Base-by-base conservation (phyloP, 2,329 filamentous ascomycete genomes). In the Zymoseptoria brevis region DNA sequence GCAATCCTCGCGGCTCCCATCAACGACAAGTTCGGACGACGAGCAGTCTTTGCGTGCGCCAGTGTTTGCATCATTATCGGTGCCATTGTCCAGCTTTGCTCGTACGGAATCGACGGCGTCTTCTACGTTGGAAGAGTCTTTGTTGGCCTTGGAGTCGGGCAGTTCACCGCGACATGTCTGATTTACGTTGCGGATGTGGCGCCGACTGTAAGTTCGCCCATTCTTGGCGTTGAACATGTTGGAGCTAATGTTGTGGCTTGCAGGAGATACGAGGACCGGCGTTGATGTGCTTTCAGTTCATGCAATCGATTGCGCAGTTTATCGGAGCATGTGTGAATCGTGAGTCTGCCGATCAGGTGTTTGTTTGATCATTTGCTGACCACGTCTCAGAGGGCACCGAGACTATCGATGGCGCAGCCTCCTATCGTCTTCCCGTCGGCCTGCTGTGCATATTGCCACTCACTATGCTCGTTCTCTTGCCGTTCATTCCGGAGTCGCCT, bases 221-320 rank as follows among this genome's bases (percentile, higher is more conserved):
- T 24, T 53, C n/a, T 29, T 24, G 51, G 51, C 19, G 51, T 30
- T 29, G 51, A 30, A 11, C 4, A n/a, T n/a, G n/a, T 53, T 16
- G 22, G 13, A 9, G 22, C 22, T 53, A 24, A 53, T 53, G 22
- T n/a, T 53, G 51, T 53, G 19, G 7, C 11, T 53, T 53, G 51
- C 51, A 53, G 51, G 51, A 61, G n/a, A 65, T 65, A 21, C 61
- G 63, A 24, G 63, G 63, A 22, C 63, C 63, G 1, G 63, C 63
- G 2, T 54, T 65, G 48, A 65, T 63, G 61, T 61, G 60, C 57
- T 65, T 65, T 35, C 63, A 65, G 50, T 65, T 63, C 59, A 65
- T 65, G 63, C 63, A 65, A 22, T 62, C 59, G 11, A 65, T 65
- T 48, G 59, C 63, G 4, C 63, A 63, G 53, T 62, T 65, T 13